Percentiles rank a stretch among this genome's conserved stretches.
Conservation (phyloP, 805 yeast species). For the Teunomyces gatunensis region DNA sequence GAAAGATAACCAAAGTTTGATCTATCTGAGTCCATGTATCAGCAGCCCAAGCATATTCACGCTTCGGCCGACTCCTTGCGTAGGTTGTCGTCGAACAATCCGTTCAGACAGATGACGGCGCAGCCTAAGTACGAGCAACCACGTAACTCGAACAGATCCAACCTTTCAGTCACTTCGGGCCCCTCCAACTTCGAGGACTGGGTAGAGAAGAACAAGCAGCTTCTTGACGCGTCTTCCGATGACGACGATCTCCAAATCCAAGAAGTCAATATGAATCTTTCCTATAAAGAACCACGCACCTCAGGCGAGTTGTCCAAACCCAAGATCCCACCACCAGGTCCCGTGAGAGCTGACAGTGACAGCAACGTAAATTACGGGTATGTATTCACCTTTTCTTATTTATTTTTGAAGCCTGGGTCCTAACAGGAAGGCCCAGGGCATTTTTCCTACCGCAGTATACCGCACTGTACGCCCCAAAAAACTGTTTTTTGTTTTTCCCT, state of each 20-base stretch:
- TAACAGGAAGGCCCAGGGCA: background rate
- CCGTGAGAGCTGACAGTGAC: conserved; percentile 34
- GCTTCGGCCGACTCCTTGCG: conserved; percentile 36
- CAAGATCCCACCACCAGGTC: conserved; percentile 27
- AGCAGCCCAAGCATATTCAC: conserved; percentile 35
- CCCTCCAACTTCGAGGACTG: conserved; percentile 48
- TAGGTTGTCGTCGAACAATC: conserved; percentile 64
- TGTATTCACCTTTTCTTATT: conserved; percentile 14
- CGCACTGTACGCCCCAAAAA: background rate
- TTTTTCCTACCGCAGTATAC: background rate
- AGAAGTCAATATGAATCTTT: conserved; percentile 7
- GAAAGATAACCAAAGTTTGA: background rate
- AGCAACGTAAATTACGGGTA: conserved; percentile 33
- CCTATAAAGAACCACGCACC: conserved; percentile 5
- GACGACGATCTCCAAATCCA: conserved; percentile 30
- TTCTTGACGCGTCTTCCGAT: conserved; percentile 41
- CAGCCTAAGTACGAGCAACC: conserved; percentile 10
- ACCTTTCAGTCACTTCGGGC: conserved; percentile 6
- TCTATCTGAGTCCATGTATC: conserved; percentile 28
- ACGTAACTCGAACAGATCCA: conserved; percentile 10
- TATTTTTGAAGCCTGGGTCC: background rate
- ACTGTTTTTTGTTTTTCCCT: background rate
- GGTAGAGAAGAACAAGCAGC: conserved; percentile 48
- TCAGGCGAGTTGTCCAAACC: conserved; percentile 15
- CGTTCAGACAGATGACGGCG: conserved; percentile 50